A percentile compares a stretch with the other conserved stretches of the same genome.
These are phyloP conservation scores for Globisporangium lucens DNA, from an alignment of 352 stramenopile genomes.

Conservation along the genomic window DNA sequence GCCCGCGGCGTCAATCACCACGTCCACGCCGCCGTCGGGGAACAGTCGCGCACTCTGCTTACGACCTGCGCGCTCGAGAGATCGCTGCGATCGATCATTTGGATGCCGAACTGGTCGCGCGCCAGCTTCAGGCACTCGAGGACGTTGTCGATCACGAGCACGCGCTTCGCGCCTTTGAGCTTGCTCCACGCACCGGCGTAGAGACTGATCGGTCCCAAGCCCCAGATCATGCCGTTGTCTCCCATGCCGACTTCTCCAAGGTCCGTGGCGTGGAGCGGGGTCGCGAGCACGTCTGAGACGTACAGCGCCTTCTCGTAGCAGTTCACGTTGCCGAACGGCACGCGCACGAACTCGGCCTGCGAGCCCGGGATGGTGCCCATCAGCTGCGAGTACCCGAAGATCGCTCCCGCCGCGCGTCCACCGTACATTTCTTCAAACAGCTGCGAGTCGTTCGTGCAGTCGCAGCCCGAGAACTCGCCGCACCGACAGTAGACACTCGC, in stretches of 20 bases:
- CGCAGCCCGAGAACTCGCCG: constrained; percentile 59
- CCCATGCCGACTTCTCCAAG: constrained; percentile 46
- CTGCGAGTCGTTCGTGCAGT: constrained; percentile 63
- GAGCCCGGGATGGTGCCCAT: constrained; percentile 57
- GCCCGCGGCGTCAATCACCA: constrained; percentile 43
- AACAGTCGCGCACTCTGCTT: constrained; percentile 47
- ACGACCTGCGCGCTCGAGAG: constrained; percentile 47
- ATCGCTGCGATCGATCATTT: constrained; percentile 54
- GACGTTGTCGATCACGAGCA: constrained; percentile 52
- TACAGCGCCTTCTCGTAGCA: constrained; percentile 70
- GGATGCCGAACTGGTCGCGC: constrained; percentile 49
- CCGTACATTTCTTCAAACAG: constrained; percentile 64
- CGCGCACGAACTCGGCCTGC: constrained; percentile 72
- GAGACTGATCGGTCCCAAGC: constrained; percentile 55
- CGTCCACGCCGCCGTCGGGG: constrained; percentile 43
- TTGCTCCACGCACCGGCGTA: constrained; percentile 60
- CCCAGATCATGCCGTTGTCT: constrained; percentile 68
- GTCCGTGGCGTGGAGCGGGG: constrained; percentile 57
- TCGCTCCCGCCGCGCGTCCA: constrained; percentile 52
- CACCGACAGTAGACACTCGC: constrained; percentile 59
- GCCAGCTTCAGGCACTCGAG: constrained; percentile 50
- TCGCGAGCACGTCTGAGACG: constrained; percentile 37
- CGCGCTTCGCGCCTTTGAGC: constrained; percentile 52
- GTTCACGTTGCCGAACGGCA: constrained; percentile 70
- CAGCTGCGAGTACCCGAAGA: constrained; percentile 56